Percentiles rank a stretch among this genome's conserved stretches.
Conservation (phyloP, 768 basidiomycete species). For the Termitomyces titanicus region DNA sequence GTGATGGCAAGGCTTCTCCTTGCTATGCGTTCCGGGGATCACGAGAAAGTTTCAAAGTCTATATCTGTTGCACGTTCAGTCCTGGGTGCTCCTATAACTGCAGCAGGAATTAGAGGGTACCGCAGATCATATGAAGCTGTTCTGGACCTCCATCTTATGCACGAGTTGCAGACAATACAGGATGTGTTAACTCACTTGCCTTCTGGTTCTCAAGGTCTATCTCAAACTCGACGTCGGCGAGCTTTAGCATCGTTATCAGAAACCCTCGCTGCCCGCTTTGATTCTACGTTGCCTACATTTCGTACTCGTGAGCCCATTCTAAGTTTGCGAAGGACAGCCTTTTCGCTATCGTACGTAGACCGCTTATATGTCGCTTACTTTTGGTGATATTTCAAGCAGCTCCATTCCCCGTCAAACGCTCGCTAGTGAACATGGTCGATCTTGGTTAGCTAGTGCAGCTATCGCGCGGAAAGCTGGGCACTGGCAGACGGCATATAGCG, state of each 20-base stretch:
- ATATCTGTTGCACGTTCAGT: slow-evolving; percentile 64
- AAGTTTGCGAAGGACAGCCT: slow-evolving; percentile 85
- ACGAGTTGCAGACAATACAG: slow-evolving; percentile 77
- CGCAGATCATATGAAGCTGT: slow-evolving; percentile 84
- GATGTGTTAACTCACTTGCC: slow-evolving; percentile 36
- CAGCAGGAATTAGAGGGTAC: slow-evolving; percentile 80
- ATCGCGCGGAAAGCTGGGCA: slow-evolving; percentile 95
- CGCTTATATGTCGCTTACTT: background rate
- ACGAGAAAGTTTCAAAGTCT: slow-evolving; percentile 39
- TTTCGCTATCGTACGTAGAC: slow-evolving; percentile 58
- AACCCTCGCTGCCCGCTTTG: slow-evolving; percentile 61
- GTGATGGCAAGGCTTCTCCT: slow-evolving; percentile 79
- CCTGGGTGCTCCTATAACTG: slow-evolving; percentile 77
- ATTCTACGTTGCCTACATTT: slow-evolving; percentile 82
- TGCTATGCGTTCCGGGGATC: slow-evolving; percentile 63
- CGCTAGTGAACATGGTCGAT: slow-evolving; percentile 66
- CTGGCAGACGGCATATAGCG: slow-evolving; percentile 95
- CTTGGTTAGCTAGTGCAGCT: slow-evolving; percentile 94
- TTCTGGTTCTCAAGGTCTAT: slow-evolving; percentile 32
- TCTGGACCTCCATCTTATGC: slow-evolving; percentile 78
- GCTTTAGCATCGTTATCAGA: slow-evolving; percentile 42
- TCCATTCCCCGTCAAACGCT: slow-evolving; percentile 34
- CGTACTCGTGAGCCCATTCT: slow-evolving; percentile 84
- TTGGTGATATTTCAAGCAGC: slow-evolving; percentile 17
- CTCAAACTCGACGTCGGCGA: slow-evolving; percentile 28